phyloP scores from a whole-genome alignment of 306 rosid species.

The Quercus agrifolia region DNA sequence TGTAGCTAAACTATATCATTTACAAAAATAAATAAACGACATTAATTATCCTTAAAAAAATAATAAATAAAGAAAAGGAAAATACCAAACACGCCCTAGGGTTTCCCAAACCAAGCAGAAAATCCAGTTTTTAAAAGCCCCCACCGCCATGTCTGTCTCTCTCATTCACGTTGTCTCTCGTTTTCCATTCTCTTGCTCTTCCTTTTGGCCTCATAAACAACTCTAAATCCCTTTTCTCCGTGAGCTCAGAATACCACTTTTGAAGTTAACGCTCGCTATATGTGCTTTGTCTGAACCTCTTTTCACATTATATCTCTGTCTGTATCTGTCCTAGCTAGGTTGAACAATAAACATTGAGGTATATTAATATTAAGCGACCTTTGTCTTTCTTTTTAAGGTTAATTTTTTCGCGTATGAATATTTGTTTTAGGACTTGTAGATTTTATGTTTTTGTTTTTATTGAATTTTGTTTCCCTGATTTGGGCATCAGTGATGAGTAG shows the following conservation, averaged over 20 bases:
- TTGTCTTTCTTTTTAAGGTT: background rate
- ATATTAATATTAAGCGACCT: background rate
- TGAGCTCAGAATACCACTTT: background rate
- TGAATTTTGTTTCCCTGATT: background rate
- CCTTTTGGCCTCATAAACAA: background rate
- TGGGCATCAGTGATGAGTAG: slow-evolving; percentile 32
- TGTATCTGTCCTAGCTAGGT: background rate
- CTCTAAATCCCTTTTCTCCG: too few species aligned
- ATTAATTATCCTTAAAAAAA: too few species aligned
- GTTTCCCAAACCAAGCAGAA: background rate
- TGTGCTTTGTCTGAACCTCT: background rate
- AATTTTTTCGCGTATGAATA: background rate
- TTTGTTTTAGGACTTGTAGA: background rate
- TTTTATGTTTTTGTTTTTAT: background rate
- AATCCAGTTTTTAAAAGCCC: too few species aligned
- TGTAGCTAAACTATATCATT: too few species aligned
- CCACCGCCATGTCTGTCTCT: background rate
- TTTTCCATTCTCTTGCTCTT: background rate
- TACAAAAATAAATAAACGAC: too few species aligned
- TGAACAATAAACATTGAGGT: background rate
- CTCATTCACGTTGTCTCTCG: background rate
- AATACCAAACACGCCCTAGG: background rate
- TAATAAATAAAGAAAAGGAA: too few species aligned
- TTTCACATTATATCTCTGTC: background rate
- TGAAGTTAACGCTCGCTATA: background rate